Evolutionary conservation across 768 basidiomycete species (phyloP), one percentile per base, ranked within the genome.

Genomic region (Leccinum olivaceopallidum): DNA sequence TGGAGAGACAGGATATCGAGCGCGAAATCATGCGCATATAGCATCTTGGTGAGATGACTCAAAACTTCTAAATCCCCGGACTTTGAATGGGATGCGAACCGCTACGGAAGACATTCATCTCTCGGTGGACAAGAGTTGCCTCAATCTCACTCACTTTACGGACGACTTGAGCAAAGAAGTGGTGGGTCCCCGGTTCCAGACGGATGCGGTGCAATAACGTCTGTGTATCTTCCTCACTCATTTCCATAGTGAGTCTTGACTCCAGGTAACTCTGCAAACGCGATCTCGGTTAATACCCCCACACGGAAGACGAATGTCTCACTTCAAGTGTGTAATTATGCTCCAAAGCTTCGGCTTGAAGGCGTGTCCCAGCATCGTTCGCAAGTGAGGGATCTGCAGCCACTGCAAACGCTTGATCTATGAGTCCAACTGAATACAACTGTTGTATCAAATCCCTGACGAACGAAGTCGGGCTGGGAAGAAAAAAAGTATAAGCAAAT

Each of bases 1-100:
- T 94, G 88, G 26, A 93, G 73, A 8, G 89, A 82, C 49, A 93
- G 65, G 51, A 90, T 81, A 65, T 93, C 90, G 20, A 94, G 73
- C 0, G 83, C 82, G 24, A 73, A 71, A 61, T 87, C 85, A 56
- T 84, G 79, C 14, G 78, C 76, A 63, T 83, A 86, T 10, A 94
- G 78, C 22, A 86, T 70, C 69, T 83, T 86, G 71, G 87, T 90
- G n/a, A 90, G 74, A 65, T 85, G 83, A 55, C 90, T 85, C 47
- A 93, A 76, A 16, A 83, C 73, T 69, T 92, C 90, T 5, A 89
- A 79, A 60, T 94, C 89, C 37, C 82, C 75, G 20, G 80, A 74
- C 30, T 75, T 76, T 9, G 82, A 77, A 24, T 84, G 78, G 8
- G 76, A 72, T n/a, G 77, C 73, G 66, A 90, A 88, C 39, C 83